Evolutionary conservation across 192 early-diverging fungal genomes (phyloP).

Genomic region (Backusella macrospora): DNA sequence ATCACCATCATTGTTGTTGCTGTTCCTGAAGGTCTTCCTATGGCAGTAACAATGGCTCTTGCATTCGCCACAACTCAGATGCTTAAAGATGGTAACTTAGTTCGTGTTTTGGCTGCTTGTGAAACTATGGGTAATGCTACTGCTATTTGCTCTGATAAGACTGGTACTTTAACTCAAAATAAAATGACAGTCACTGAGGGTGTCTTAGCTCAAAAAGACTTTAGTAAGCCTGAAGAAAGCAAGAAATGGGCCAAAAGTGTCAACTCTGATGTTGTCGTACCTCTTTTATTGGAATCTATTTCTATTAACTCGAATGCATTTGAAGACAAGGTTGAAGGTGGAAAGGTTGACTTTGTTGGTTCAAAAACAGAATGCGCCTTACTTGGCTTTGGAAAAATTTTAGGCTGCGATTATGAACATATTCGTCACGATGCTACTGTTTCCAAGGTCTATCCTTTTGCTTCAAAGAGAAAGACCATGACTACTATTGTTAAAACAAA

Average conservation of each 20-base stretch:
- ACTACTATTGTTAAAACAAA: conserved; percentile 60
- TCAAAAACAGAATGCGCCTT: conserved; percentile 84
- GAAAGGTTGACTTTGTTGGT: conserved; percentile 65
- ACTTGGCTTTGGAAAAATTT: conserved; percentile 64
- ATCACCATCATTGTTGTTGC: conserved; percentile 83
- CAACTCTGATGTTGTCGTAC: conserved; percentile 35
- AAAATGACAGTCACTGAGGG: conserved; percentile 79
- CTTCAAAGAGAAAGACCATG: conserved; percentile 91
- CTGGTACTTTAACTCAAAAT: conserved; percentile 84
- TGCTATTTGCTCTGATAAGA: conserved; percentile 86
- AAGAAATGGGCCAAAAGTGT: conserved; percentile 55
- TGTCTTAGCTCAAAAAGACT: conserved; percentile 50
- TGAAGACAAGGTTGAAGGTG: conserved; percentile 66
- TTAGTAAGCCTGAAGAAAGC: conserved; percentile 45
- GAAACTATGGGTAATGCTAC: conserved; percentile 87
- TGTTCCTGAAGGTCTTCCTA: conserved; percentile 85
- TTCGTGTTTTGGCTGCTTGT: conserved; percentile 76
- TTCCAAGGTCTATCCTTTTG: conserved; percentile 83
- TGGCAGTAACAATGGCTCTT: conserved; percentile 84
- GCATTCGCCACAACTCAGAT: conserved; percentile 83
- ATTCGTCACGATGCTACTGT: conserved; percentile 54
- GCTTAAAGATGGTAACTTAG: conserved; percentile 80
- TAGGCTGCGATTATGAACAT: conserved; percentile 65
- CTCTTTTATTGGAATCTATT: conserved; percentile 60
- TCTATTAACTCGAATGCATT: conserved; percentile 77